These are phyloP conservation scores for Ganoderma sinense DNA, from an alignment of 1,284 basidiomycete genomes.

Conservation along the genomic window DNA sequence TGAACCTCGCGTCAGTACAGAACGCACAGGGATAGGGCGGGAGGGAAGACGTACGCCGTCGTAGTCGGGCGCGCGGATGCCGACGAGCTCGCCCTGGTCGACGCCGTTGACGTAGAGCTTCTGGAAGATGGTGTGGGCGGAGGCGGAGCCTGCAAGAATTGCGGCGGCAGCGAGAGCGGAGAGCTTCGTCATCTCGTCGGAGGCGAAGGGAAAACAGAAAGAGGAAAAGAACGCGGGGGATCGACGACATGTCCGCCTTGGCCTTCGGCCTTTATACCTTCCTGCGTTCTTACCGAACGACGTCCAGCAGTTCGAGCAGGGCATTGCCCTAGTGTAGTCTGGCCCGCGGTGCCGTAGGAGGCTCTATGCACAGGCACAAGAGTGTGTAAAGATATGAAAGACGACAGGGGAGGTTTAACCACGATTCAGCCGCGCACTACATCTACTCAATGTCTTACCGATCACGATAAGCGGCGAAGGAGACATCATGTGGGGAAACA, in stretches of 20 bases:
- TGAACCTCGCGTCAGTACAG: not conserved
- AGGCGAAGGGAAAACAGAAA: not conserved
- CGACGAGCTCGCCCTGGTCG: constrained; percentile 46
- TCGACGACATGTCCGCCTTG: not conserved
- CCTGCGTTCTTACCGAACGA: not conserved
- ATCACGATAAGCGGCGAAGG: not conserved
- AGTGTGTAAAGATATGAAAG: not conserved
- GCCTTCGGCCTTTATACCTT: not conserved
- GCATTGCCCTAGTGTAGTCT: no score
- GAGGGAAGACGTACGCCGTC: constrained; percentile 33
- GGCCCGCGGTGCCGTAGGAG: not conserved
- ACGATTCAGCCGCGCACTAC: not conserved
- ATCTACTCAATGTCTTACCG: not conserved
- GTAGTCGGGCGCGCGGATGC: constrained; percentile 46
- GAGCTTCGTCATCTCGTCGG: constrained; percentile 16
- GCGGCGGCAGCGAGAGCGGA: constrained; percentile 29
- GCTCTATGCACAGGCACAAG: not conserved
- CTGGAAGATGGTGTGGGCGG: constrained; percentile 47
- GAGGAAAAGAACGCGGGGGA: not conserved
- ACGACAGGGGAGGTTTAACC: not conserved
- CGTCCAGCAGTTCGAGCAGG: not conserved
- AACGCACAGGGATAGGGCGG: not conserved
- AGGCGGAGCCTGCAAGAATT: constrained; percentile 37
- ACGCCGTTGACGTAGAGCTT: constrained; percentile 47
- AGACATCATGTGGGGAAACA: constrained; percentile 3